These are phyloP conservation scores for Serpula lacrymans DNA, from an alignment of 768 basidiomycete species.

Conservation along the genomic window DNA sequence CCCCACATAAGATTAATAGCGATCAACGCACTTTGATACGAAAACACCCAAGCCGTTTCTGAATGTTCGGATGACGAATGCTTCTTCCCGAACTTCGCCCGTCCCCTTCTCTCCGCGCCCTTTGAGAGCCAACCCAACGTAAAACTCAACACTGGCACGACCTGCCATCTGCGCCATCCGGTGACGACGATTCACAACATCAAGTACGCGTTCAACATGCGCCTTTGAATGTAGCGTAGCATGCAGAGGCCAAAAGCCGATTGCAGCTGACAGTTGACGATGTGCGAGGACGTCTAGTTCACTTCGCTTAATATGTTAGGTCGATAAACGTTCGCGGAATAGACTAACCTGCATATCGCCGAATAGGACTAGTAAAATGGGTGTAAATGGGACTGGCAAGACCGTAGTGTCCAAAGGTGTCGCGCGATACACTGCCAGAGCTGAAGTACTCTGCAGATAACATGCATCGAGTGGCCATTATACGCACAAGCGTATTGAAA, in stretches of 20 bases:
- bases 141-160: slow-evolving; percentile 95
- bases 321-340: not conserved
- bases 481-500: slow-evolving; percentile 96
- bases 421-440: slow-evolving; percentile 87
- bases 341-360: slow-evolving; percentile 83
- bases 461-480: slow-evolving; percentile 99
- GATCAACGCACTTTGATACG: slow-evolving; percentile 73
- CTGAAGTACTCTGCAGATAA: slow-evolving; percentile 97
- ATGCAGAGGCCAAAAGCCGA: slow-evolving; percentile 79
- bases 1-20: not conserved
- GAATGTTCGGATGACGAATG: slow-evolving; percentile 92
- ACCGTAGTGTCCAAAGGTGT: slow-evolving; percentile 96
- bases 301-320: not conserved
- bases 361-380: slow-evolving; percentile 96
- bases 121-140: slow-evolving; percentile 90
- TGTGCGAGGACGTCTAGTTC: slow-evolving; percentile 86
- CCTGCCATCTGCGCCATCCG: slow-evolving; percentile 98
- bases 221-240: slow-evolving; percentile 83
- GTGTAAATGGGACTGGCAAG: slow-evolving; percentile 97
- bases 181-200: slow-evolving; percentile 87
- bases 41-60: slow-evolving; percentile 96
- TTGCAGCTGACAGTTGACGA: slow-evolving; percentile 89
- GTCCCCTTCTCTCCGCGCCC: slow-evolving; percentile 44
- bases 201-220: slow-evolving; percentile 83
- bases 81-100: slow-evolving; percentile 70